Percentiles rank a stretch among this genome's conserved stretches.
phyloP scores from a whole-genome alignment of 306 rosid genomes.

The Elaeagnus macrophylla region DNA sequence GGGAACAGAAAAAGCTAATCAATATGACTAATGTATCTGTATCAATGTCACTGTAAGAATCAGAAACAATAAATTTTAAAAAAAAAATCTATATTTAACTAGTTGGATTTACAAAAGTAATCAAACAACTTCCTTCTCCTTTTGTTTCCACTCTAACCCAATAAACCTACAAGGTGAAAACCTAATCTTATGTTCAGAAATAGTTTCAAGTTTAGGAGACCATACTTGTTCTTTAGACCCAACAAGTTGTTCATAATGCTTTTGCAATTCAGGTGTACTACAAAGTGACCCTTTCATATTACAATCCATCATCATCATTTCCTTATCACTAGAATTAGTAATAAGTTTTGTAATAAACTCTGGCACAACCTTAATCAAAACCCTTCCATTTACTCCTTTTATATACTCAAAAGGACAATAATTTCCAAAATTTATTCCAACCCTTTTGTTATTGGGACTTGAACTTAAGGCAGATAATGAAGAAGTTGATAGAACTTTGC shows the following conservation, averaged over 20 bases:
- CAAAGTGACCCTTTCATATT: slow-evolving; percentile 29
- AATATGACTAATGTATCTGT: too few relatives aligned
- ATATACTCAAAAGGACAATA: slow-evolving; percentile 59
- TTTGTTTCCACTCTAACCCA: slow-evolving; percentile 52
- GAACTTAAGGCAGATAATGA: slow-evolving; percentile 33
- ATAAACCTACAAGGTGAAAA: slow-evolving; percentile 64
- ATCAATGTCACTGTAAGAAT: too few relatives aligned
- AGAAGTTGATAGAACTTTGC: slow-evolving; percentile 38
- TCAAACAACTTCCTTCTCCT: slow-evolving; percentile 26
- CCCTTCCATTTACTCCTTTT: slow-evolving; percentile 47
- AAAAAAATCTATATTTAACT: too few relatives aligned
- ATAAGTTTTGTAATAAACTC: slow-evolving; percentile 58
- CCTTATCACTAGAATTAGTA: slow-evolving; percentile 6
- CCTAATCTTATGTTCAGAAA: slow-evolving; percentile 67
- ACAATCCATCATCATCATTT: not conserved
- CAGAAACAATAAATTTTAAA: not conserved
- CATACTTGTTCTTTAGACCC: slow-evolving; percentile 62
- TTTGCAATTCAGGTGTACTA: slow-evolving; percentile 85
- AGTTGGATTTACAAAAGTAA: too few relatives aligned
- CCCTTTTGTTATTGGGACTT: slow-evolving; percentile 23
- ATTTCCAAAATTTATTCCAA: slow-evolving; percentile 44
- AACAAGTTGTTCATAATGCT: slow-evolving; percentile 79
- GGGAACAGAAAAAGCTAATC: too few relatives aligned
- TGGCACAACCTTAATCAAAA: slow-evolving; percentile 65
- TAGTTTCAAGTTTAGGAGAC: slow-evolving; percentile 92